Evolutionary conservation across 495 filamentous ascomycete species (phyloP).

Genomic region (Lasiosphaeria hispida): DNA sequence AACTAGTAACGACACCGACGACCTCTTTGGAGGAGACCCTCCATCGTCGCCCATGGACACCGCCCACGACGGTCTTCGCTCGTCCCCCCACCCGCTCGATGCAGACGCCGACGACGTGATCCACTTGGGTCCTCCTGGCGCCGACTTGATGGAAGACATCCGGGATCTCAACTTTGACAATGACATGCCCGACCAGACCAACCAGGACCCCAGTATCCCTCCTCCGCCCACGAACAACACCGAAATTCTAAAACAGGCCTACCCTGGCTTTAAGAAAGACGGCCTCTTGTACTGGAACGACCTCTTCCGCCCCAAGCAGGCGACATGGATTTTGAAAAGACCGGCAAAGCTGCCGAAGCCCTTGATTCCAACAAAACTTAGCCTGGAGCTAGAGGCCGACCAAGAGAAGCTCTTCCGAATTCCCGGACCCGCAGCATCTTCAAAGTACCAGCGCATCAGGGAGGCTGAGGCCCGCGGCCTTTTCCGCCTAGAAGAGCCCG

Average conservation of each 20-base stretch:
- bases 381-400: slow-evolving; percentile 76
- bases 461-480: slow-evolving; percentile 59
- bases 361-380: slow-evolving; percentile 80
- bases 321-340: slow-evolving; percentile 64
- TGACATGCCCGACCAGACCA: slow-evolving; percentile 33
- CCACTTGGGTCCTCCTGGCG: slow-evolving; percentile 19
- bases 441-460: slow-evolving; percentile 48
- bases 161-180: slow-evolving; percentile 46
- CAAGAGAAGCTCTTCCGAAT: slow-evolving; percentile 77
- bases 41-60: slow-evolving; percentile 34
- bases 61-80: slow-evolving; percentile 30
- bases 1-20: slow-evolving; percentile 48
- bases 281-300: slow-evolving; percentile 66
- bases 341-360: slow-evolving; percentile 74
- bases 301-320: slow-evolving; percentile 71
- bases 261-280: slow-evolving; percentile 66
- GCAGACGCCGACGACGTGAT: slow-evolving; percentile 31
- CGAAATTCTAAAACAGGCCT: slow-evolving; percentile 66
- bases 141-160: slow-evolving; percentile 28
- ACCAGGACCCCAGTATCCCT: slow-evolving; percentile 50
- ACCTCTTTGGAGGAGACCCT: slow-evolving; percentile 47
- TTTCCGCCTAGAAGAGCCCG: slow-evolving; percentile 53
- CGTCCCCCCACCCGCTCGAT: slow-evolving; percentile 37
- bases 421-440: slow-evolving; percentile 45
- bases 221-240: slow-evolving; percentile 61